phyloP scores from a whole-genome alignment of 2,329 filamentous ascomycete genomes.

The Fusarium sp. region DNA sequence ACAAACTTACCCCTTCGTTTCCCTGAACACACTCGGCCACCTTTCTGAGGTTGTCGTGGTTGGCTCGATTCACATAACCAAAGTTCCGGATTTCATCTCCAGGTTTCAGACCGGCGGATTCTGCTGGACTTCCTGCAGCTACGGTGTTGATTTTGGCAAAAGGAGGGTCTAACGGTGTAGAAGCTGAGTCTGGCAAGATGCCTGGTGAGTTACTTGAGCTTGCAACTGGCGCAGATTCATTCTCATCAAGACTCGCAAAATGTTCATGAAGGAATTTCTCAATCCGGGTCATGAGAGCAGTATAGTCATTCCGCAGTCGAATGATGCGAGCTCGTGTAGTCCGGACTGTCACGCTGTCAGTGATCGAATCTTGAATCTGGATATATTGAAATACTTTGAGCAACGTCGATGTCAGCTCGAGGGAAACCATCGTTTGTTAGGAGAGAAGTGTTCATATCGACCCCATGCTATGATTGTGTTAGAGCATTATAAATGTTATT shows the following conservation, averaged over 20 bases:
- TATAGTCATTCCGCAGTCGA: conserved; percentile 90
- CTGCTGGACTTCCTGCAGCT: conserved; percentile 80
- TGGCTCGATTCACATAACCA: conserved; percentile 83
- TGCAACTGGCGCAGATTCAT: conserved; percentile 47
- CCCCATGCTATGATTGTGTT: conserved; percentile 74
- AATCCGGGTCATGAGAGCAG: conserved; percentile 83
- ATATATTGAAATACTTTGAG: conserved; percentile 74
- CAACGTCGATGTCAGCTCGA: conserved; percentile 91
- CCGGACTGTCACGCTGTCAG: conserved; percentile 70
- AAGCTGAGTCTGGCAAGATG: conserved; percentile 48
- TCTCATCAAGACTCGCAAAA: conserved; percentile 77
- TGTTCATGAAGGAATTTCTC: conserved; percentile 90
- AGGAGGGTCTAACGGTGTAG: conserved; percentile 43
- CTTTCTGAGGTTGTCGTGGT: conserved; percentile 86
- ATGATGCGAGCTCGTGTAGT: conserved; percentile 94
- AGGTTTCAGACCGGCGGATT: conserved; percentile 79
- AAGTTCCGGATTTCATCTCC: conserved; percentile 88
- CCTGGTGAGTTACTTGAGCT: conserved; percentile 38
- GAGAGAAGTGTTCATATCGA: conserved; percentile 90
- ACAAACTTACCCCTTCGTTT: conserved; percentile 82
- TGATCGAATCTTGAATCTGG: conserved; percentile 31
- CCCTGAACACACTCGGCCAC: conserved; percentile 91
- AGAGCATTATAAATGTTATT: conserved; percentile 18
- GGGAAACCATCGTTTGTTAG: conserved; percentile 92
- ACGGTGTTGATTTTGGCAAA: conserved; percentile 95